Conservation (phyloP, 1,284 basidiomycete species). For the Schizophyllum commune region DNA sequence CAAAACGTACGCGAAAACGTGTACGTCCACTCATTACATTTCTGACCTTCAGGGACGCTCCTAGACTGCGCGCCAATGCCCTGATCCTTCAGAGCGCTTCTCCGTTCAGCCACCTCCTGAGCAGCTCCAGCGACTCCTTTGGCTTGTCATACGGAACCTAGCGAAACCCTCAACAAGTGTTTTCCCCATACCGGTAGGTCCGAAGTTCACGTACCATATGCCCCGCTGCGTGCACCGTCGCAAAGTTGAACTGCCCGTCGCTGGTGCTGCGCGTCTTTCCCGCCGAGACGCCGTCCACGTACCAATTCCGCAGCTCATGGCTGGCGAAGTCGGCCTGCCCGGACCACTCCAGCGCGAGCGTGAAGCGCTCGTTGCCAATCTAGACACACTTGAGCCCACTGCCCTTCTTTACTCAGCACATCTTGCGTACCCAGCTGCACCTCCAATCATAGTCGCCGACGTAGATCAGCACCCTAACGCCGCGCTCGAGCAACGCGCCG, state of each 20-base stretch:
- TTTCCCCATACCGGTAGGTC: not conserved
- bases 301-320: slow-evolving; percentile 44
- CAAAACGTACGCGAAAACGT: no score
- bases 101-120: slow-evolving; percentile 38
- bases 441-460: slow-evolving; percentile 69
- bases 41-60: no score
- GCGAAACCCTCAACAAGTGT: not conserved
- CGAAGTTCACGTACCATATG: slow-evolving; percentile 39
- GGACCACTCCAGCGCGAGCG: slow-evolving; percentile 55
- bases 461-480: slow-evolving; percentile 67
- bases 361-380: slow-evolving; percentile 61
- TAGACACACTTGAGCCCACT: not conserved
- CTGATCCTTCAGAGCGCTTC: not conserved
- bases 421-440: slow-evolving; percentile 49
- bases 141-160: slow-evolving; percentile 50
- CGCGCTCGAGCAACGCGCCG: slow-evolving; percentile 66
- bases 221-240: slow-evolving; percentile 40
- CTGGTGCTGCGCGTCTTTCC: slow-evolving; percentile 39
- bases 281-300: slow-evolving; percentile 31
- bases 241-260: slow-evolving; percentile 45
- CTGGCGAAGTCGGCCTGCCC: slow-evolving; percentile 42
- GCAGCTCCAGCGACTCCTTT: slow-evolving; percentile 34
- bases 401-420: not conserved
- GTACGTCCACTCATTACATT: no score
- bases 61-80: no score